Evolutionary conservation across 768 basidiomycete genomes (phyloP).

Genomic region (Lepiota venenata): DNA sequence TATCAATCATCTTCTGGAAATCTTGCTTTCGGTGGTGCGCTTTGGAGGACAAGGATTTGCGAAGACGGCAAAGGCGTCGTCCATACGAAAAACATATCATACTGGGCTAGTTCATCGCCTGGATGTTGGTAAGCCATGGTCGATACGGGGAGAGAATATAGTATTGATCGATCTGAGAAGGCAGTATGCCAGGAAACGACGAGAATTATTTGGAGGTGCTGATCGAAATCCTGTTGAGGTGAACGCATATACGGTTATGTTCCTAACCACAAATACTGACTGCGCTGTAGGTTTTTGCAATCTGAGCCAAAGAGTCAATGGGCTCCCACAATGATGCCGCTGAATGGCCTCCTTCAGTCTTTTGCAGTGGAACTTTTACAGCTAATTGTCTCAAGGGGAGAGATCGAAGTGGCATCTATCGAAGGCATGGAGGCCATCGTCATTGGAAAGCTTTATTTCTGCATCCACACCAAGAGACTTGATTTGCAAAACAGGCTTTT

Average conservation of each 20-base stretch:
- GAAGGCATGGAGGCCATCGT: slow-evolving; percentile 68
- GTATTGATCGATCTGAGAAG: slow-evolving; percentile 17
- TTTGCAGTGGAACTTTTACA: slow-evolving; percentile 81
- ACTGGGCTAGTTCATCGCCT: slow-evolving; percentile 58
- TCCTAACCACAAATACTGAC: neutral
- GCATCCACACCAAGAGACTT: slow-evolving; percentile 63
- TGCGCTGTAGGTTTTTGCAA: slow-evolving; percentile 57
- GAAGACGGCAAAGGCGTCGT: slow-evolving; percentile 64
- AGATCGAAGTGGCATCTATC: slow-evolving; percentile 58
- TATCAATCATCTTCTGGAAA: slow-evolving; percentile 71
- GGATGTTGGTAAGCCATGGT: slow-evolving; percentile 44
- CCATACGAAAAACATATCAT: slow-evolving; percentile 64
- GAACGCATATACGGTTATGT: slow-evolving; percentile 17
- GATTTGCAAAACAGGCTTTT: slow-evolving; percentile 93
- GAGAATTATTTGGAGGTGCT: slow-evolving; percentile 76
- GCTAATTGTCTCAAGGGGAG: slow-evolving; percentile 76
- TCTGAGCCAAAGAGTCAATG: slow-evolving; percentile 64
- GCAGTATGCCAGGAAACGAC: slow-evolving; percentile 44
- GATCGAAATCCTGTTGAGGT: slow-evolving; percentile 73
- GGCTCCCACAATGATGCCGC: slow-evolving; percentile 49
- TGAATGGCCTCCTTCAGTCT: slow-evolving; percentile 68
- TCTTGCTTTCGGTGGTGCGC: slow-evolving; percentile 69
- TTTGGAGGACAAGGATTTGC: slow-evolving; percentile 91
- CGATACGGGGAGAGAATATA: neutral
- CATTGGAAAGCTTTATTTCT: slow-evolving; percentile 71